phyloP scores from a whole-genome alignment of 2,329 filamentous ascomycete genomes.

The Fusarium nisikadoi region DNA sequence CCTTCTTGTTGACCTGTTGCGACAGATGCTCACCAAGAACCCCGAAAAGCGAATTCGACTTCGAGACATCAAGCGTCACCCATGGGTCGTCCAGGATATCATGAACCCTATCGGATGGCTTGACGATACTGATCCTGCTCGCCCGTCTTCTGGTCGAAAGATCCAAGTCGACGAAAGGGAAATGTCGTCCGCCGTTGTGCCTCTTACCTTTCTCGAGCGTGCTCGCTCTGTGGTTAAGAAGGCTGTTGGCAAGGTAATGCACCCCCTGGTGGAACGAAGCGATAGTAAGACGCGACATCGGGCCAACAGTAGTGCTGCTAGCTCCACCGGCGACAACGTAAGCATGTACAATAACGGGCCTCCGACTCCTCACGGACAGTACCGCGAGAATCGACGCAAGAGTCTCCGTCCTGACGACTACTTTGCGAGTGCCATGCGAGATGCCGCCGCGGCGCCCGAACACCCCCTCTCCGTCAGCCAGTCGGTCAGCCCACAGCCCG shows the following conservation, averaged over 20 bases:
- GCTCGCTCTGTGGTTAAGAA: conserved; percentile 82
- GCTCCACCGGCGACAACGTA: conserved; percentile 68
- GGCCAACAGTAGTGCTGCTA: conserved; percentile 71
- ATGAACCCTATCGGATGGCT: conserved; percentile 82
- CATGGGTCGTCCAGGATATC: conserved; percentile 87
- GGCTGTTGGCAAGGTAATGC: conserved; percentile 71
- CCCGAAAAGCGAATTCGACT: conserved; percentile 88
- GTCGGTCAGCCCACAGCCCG: conserved; percentile 39
- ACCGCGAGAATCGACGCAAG: conserved; percentile 64
- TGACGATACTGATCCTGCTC: conserved; percentile 90
- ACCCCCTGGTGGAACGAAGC: conserved; percentile 67
- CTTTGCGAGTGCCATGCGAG: conserved; percentile 56
- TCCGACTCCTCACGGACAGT: conserved; percentile 60
- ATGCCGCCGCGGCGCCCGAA: conserved; percentile 42
- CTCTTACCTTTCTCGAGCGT: conserved; percentile 86
- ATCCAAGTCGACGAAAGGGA: conserved; percentile 94
- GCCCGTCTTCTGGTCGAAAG: conserved; percentile 80
- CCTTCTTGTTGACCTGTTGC: conserved; percentile 80
- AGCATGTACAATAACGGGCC: conserved; percentile 57
- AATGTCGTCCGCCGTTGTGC: conserved; percentile 89
- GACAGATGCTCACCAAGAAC: conserved; percentile 86
- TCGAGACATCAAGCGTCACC: conserved; percentile 91
- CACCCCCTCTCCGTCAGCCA: conserved; percentile 43
- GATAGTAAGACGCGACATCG: conserved; percentile 65
- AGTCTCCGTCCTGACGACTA: conserved; percentile 66